A percentile compares a stretch with the other conserved stretches of the same genome.
Conservation (phyloP, 768 basidiomycete species). For the Obba rivulosa region DNA sequence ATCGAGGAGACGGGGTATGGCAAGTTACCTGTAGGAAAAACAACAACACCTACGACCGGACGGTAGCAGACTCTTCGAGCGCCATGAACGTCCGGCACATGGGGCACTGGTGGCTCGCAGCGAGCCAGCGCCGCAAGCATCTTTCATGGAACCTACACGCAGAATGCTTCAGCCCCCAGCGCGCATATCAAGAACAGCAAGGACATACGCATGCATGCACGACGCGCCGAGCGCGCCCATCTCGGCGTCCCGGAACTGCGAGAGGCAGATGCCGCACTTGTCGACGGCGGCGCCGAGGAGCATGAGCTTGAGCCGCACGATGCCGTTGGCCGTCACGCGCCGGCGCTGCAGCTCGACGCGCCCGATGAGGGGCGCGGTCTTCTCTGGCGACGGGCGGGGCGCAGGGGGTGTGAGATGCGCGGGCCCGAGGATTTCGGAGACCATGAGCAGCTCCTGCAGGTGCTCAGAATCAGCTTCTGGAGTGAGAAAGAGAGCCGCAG, state of each 20-base stretch:
- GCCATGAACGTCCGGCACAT: conserved; percentile 40
- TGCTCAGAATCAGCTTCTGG: not conserved
- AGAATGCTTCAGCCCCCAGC: too few species aligned
- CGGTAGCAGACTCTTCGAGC: not conserved
- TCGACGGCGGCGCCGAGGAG: conserved; percentile 60
- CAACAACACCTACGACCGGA: too few species aligned
- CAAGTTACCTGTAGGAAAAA: too few species aligned
- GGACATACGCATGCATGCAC: conserved; percentile 51
- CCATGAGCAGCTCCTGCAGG: conserved; percentile 48
- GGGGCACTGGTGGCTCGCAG: conserved; percentile 56
- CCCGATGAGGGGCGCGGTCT: conserved; percentile 17
- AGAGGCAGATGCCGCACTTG: conserved; percentile 70
- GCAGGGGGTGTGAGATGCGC: conserved; percentile 33
- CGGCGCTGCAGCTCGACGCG: conserved; percentile 51
- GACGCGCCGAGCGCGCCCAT: conserved; percentile 46
- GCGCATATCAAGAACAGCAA: not conserved
- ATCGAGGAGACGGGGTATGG: too few species aligned
- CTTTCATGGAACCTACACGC: conserved; percentile 48
- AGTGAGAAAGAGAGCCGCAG: not conserved
- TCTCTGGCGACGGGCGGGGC: conserved; percentile 5
- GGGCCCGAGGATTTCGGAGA: conserved; percentile 61
- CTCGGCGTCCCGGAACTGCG: conserved; percentile 60
- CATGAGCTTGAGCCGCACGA: conserved; percentile 64
- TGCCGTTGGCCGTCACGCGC: conserved; percentile 57
- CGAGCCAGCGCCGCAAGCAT: conserved; percentile 61